Conservation (phyloP, 2,329 filamentous ascomycete species). For the Macrophomina pseudophaseolina region DNA sequence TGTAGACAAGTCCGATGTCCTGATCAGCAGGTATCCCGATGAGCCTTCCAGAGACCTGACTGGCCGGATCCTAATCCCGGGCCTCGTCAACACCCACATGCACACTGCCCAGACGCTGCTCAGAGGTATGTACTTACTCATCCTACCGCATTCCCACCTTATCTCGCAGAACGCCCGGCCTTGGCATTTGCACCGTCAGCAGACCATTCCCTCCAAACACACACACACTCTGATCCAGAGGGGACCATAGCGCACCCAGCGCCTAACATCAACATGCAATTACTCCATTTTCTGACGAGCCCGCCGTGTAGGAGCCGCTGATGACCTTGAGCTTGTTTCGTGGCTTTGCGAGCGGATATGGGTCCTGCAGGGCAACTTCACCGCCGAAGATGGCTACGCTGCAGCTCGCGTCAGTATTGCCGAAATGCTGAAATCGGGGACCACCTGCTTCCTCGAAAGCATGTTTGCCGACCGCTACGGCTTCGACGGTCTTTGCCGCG, state of each 20-base stretch:
- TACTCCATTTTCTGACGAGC: not conserved
- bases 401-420: conserved; percentile 56
- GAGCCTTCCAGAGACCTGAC: conserved; percentile 43
- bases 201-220: not conserved
- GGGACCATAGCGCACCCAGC: too few relatives aligned
- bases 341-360: conserved; percentile 60
- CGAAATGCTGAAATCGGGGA: conserved; percentile 58
- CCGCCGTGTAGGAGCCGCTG: conserved; percentile 38
- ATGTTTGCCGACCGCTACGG: conserved; percentile 57
- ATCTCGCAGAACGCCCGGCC: not conserved
- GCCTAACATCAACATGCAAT: too few relatives aligned
- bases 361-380: conserved; percentile 54
- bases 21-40: conserved; percentile 38
- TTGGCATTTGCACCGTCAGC: not conserved
- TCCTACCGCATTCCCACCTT: not conserved
- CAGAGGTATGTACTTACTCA: conserved; percentile 48
- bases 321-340: conserved; percentile 56
- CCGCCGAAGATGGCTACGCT: conserved; percentile 54
- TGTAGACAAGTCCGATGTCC: conserved; percentile 48
- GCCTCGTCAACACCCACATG: conserved; percentile 58
- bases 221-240: too few relatives aligned
- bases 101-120: conserved; percentile 57
- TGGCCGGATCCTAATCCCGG: conserved; percentile 55
- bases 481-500: conserved; percentile 51
- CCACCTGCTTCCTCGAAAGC: conserved; percentile 59